Conservation (phyloP, 2,329 filamentous ascomycete species). For the Penicillium sp. region DNA sequence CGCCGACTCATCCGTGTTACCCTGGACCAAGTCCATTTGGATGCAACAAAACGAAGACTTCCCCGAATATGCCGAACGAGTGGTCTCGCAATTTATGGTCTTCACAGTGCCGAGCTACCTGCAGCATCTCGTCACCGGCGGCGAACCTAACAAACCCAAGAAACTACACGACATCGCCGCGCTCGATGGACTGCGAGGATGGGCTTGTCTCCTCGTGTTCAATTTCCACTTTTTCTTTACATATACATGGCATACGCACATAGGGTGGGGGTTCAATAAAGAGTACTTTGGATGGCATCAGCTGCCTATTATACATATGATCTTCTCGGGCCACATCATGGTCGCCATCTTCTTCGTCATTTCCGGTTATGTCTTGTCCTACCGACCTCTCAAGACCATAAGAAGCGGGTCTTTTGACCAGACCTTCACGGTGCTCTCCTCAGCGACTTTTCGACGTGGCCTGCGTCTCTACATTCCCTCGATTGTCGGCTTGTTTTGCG, state of each 20-base stretch:
- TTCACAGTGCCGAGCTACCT: conserved; percentile 35
- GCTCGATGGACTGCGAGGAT: conserved; percentile 41
- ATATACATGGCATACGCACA: conserved; percentile 39
- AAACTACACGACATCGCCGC: conserved; percentile 37
- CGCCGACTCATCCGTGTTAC: neutral
- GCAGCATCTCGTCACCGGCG: conserved; percentile 28
- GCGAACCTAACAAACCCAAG: conserved; percentile 22
- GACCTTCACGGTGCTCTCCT: conserved; percentile 37
- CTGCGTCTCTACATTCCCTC: conserved; percentile 43
- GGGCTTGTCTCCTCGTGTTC: conserved; percentile 44
- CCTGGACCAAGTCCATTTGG: conserved; percentile 7
- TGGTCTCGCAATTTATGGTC: conserved; percentile 22
- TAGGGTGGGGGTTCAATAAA: conserved; percentile 39
- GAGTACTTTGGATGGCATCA: conserved; percentile 39
- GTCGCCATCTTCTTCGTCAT: conserved; percentile 48
- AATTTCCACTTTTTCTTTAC: conserved; percentile 46
- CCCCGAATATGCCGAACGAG: conserved; percentile 12
- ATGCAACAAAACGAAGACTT: conserved; percentile 11
- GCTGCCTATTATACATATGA: conserved; percentile 39
- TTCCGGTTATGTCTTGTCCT: conserved; percentile 46
- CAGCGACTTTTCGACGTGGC: conserved; percentile 42
- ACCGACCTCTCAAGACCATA: conserved; percentile 39
- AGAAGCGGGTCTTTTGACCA: conserved; percentile 35
- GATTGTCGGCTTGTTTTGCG: conserved; percentile 36
- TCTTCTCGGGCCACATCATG: conserved; percentile 46